phyloP scores from a whole-genome alignment of 805 yeast genomes.

The Wickerhamiella qilinensis region DNA sequence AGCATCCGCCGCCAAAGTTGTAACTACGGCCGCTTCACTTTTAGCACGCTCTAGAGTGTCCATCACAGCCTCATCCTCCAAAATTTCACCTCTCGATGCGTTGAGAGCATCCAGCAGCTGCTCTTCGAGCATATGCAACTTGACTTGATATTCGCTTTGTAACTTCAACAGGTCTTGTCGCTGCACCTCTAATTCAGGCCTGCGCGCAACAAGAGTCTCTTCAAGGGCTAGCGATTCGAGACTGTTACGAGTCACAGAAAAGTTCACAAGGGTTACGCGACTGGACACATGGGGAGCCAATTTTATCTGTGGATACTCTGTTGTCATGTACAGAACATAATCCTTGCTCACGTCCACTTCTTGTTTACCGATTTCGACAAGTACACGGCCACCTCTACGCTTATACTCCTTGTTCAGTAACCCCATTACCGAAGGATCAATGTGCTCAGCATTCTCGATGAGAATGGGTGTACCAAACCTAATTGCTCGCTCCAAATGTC shows the following conservation, averaged over 20 bases:
- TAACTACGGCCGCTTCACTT: constrained; percentile 38
- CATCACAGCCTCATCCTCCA: constrained; percentile 50
- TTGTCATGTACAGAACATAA: constrained; percentile 43
- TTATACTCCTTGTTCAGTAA: constrained; percentile 45
- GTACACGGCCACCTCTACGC: constrained; percentile 50
- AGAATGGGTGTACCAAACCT: constrained; percentile 68
- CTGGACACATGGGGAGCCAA: constrained; percentile 43
- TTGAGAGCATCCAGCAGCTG: constrained; percentile 42
- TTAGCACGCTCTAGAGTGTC: constrained; percentile 50
- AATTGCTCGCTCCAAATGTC: constrained; percentile 61
- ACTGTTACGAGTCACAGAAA: constrained; percentile 52
- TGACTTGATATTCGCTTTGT: constrained; percentile 42
- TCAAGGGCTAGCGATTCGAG: constrained; percentile 49
- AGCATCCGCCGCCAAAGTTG: constrained; percentile 38
- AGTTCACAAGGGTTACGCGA: constrained; percentile 50
- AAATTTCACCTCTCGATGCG: constrained; percentile 35
- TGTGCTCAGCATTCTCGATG: constrained; percentile 64
- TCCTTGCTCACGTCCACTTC: constrained; percentile 51
- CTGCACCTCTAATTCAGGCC: constrained; percentile 52
- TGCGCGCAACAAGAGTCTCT: constrained; percentile 33
- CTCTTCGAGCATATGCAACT: constrained; percentile 39
- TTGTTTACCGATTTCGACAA: constrained; percentile 44
- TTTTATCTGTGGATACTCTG: constrained; percentile 36
- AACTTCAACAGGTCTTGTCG: constrained; percentile 36
- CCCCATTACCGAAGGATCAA: constrained; percentile 56